Base-by-base conservation (phyloP, 129 eudicot species). In the Centrapalus pauciflorus region DNA sequence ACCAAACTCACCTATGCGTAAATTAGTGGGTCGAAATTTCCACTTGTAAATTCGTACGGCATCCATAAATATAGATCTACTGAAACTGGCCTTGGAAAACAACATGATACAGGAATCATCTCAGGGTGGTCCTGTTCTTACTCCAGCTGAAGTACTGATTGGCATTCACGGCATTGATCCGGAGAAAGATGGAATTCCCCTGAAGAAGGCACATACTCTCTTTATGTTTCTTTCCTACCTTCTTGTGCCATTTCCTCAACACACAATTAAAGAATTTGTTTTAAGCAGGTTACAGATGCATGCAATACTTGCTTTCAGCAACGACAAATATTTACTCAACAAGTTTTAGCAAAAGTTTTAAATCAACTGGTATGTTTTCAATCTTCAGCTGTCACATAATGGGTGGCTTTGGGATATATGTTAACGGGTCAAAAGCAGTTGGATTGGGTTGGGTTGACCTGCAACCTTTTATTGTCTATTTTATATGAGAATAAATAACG, bases 261-360 rank as follows among this genome's bases (percentile, higher is more conserved):
- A 51, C 67, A 66, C 55, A 64, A 80, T 56, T 66, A 37, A 50
- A 35, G 5, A 55, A 8, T 33, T 65, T 59, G 1, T 13, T 40
- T 11, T 37, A 54, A 74, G 75, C 93, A 94, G 99, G 84, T 94
- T 55, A 94, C 95, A 30, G 97, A 94, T 80, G 97, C 97, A 61
- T 94, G 99, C 84, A 94, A 84, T 74, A 82, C 90, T 64, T 89
- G 99, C 80, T 94, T 94, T 77, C 95, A 84, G 82, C 95, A 89
- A 80, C 79, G 82, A 4, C 86, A 86, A 24, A 79, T 84, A 80
- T 94, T 94, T 51, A 80, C 97, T n/a, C 99, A 94, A 77, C 97
- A 89, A 82, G 99, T 89, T 68, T 81, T 94, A 37, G 99, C 99
- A 40, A 87, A 89, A 73, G 99, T 89, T 46, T 70, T 94, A 68